A percentile compares a stretch with the other conserved stretches of the same genome.
Conservation (phyloP, 2,329 filamentous ascomycete species). For the Pseudogymnoascus sp. region DNA sequence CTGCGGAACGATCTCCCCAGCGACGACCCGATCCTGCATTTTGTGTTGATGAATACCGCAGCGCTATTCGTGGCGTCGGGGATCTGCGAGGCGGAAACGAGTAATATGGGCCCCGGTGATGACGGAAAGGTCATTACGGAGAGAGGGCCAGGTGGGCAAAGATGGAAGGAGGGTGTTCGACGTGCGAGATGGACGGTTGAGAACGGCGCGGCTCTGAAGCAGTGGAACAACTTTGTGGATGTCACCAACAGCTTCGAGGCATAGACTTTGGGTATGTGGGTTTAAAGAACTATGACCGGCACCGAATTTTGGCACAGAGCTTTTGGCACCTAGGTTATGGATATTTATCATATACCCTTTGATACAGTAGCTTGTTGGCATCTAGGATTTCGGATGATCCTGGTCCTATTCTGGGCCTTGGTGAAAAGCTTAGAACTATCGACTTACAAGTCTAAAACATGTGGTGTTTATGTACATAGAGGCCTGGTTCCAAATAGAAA, state of each 20-base stretch:
- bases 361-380: not conserved
- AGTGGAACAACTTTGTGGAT: conserved; percentile 78
- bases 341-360: not conserved
- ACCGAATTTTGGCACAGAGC: not conserved
- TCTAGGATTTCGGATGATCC: not conserved
- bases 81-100: conserved; percentile 75
- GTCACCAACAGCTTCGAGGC: conserved; percentile 41
- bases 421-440: not conserved
- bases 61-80: conserved; percentile 80
- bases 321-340: not conserved
- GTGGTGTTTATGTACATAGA: not conserved
- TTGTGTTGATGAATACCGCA: conserved; percentile 90
- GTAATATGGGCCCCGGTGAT: conserved; percentile 71
- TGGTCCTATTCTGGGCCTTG: not conserved
- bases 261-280: not conserved
- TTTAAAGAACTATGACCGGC: not conserved
- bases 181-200: conserved; percentile 81
- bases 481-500: not conserved
- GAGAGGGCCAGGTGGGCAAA: conserved; percentile 72
- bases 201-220: conserved; percentile 77
- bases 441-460: not conserved
- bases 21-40: conserved; percentile 81
- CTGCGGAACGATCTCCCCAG: conserved; percentile 63
- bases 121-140: conserved; percentile 76
- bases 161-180: conserved; percentile 93